Percentiles rank a stretch among this genome's conserved stretches.
phyloP scores from a whole-genome alignment of 495 filamentous ascomycete genomes.

The Viridothelium virens region DNA sequence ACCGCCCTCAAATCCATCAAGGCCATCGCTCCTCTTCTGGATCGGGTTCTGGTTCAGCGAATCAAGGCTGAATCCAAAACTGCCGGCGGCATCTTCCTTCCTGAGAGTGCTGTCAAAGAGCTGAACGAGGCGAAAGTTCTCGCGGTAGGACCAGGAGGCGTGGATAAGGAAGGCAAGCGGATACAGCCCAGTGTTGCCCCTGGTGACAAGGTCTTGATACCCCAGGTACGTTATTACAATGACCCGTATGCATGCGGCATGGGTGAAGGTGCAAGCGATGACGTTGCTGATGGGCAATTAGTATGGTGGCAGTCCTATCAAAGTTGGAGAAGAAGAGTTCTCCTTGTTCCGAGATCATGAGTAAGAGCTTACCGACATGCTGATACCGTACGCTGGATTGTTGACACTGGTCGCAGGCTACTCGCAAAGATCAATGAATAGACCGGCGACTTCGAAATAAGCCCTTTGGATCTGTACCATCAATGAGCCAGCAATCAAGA shows the following conservation, averaged over 20 bases:
- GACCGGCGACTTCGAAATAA: slow-evolving; percentile 18
- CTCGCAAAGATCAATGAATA: slow-evolving; percentile 46
- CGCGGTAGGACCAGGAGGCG: slow-evolving; percentile 80
- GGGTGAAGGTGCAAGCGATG: neutral
- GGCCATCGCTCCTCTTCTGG: slow-evolving; percentile 88
- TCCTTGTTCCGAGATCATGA: slow-evolving; percentile 93
- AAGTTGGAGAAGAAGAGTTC: slow-evolving; percentile 95
- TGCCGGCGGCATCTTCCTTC: slow-evolving; percentile 91
- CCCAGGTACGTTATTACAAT: slow-evolving; percentile 59
- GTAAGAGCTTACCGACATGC: slow-evolving; percentile 48
- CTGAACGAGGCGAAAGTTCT: slow-evolving; percentile 94
- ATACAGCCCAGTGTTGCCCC: slow-evolving; percentile 67
- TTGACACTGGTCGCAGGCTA: slow-evolving; percentile 29
- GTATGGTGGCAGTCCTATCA: slow-evolving; percentile 93
- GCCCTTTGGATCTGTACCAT: slow-evolving; percentile 15
- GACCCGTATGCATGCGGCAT: neutral
- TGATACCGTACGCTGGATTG: neutral
- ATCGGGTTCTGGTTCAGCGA: slow-evolving; percentile 97
- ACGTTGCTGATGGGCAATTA: slow-evolving; percentile 33
- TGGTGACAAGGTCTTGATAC: slow-evolving; percentile 93
- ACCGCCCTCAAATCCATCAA: slow-evolving; percentile 86
- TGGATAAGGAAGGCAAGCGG: slow-evolving; percentile 82
- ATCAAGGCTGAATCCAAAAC: slow-evolving; percentile 96
- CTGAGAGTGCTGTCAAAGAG: slow-evolving; percentile 94
- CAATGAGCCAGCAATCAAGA: neutral